Percentiles rank a stretch among this genome's conserved stretches.
These are phyloP conservation scores for Paramecium primaurelia DNA, from an alignment of 73 alveolate species.

Conservation along the genomic window DNA sequence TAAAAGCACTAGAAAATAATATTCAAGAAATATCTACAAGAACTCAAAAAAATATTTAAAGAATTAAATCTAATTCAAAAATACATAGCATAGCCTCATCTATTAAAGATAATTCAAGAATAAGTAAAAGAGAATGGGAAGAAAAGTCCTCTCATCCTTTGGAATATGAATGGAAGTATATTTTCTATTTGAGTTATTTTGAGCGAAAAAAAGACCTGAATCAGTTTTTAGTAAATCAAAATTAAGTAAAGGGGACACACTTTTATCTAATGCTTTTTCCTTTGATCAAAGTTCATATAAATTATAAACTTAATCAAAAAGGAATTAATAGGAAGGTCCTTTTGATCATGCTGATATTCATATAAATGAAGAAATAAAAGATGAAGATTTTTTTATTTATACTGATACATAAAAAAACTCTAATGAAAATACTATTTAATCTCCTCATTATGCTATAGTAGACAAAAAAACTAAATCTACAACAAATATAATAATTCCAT, in stretches of 20 bases:
- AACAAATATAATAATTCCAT: not conserved
- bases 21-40: not conserved
- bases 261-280: not conserved
- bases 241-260: not conserved
- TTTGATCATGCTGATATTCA: not conserved
- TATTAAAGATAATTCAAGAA: not conserved
- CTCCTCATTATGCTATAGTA: not conserved
- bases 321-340: not conserved
- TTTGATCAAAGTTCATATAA: not conserved
- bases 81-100: slow-evolving; percentile 43
- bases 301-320: not conserved
- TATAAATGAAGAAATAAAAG: not conserved
- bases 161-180: slow-evolving; percentile 41
- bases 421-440: not conserved
- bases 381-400: slow-evolving; percentile 17
- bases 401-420: not conserved
- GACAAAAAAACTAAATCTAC: not conserved
- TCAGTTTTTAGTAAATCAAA: not conserved
- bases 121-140: slow-evolving; percentile 33
- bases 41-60: not conserved
- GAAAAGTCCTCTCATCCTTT: slow-evolving; percentile 38
- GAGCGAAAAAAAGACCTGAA: not conserved
- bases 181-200: not conserved
- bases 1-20: not conserved
- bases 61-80: not conserved